These are phyloP conservation scores for Choanephora cucurbitarum DNA, from an alignment of 371 early-diverging fungal species.

Conservation along the genomic window DNA sequence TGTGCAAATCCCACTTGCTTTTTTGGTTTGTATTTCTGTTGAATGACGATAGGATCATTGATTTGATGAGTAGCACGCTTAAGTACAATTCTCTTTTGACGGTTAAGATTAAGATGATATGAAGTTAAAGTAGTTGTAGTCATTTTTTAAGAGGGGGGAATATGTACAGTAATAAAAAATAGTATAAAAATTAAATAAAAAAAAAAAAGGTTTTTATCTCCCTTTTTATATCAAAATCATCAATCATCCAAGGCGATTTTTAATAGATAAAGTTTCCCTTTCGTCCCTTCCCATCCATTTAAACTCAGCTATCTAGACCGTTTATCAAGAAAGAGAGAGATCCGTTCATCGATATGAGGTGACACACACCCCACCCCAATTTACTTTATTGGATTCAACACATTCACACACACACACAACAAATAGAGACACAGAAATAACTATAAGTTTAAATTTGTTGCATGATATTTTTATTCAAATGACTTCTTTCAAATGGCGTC, in stretches of 20 bases:
- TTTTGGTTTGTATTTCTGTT: conserved; percentile 9
- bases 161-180: not conserved
- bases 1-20: conserved; percentile 29
- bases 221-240: not conserved
- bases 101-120: not conserved
- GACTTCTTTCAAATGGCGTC: too few species aligned
- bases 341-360: not conserved
- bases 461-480: too few species aligned
- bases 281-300: not conserved
- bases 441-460: too few species aligned
- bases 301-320: not conserved
- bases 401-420: not conserved
- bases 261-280: conserved; percentile 1
- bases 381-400: not conserved
- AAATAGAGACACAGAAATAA: too few species aligned
- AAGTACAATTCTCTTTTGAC: conserved; percentile 18
- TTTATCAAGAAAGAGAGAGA: not conserved
- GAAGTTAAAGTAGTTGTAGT: not conserved
- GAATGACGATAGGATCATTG: conserved; percentile 14
- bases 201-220: not conserved
- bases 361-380: not conserved
- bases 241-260: not conserved
- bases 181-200: not conserved
- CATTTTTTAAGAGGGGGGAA: not conserved
- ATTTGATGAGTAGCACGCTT: conserved; percentile 19